Evolutionary conservation across 768 basidiomycete species (phyloP).

Genomic region (Tulasnella sp.): DNA sequence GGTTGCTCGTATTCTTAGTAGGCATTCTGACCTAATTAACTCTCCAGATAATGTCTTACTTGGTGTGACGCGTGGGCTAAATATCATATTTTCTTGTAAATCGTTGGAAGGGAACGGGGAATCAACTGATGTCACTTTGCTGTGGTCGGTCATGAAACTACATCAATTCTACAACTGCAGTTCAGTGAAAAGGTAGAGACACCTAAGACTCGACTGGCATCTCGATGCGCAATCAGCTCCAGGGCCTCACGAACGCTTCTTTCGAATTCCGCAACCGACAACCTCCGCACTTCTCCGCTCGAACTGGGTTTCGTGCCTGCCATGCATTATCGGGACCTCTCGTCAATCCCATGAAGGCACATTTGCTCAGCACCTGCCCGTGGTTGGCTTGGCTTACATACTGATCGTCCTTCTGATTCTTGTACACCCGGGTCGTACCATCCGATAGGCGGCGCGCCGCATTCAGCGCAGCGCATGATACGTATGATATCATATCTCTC

Average conservation of each 20-base stretch:
- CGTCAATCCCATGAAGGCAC: neutral
- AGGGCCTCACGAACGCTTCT: no score
- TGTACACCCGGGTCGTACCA: neutral
- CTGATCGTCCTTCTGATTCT: neutral
- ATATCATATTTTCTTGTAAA: neutral
- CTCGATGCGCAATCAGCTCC: no score
- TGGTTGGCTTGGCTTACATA: neutral
- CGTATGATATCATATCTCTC: neutral
- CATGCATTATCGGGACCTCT: neutral
- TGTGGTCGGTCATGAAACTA: neutral
- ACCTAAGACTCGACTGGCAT: neutral
- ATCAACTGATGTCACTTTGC: neutral
- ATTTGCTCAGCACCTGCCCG: neutral
- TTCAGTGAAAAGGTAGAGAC: neutral
- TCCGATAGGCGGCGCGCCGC: neutral
- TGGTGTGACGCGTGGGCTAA: neutral
- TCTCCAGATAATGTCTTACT: neutral
- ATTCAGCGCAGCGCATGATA: neutral
- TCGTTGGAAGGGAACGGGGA: neutral
- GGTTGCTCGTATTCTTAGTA: neutral
- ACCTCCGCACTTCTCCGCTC: neutral
- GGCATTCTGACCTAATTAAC: neutral
- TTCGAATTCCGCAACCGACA: no score
- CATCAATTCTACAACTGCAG: neutral
- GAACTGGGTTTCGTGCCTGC: neutral